phyloP scores from a whole-genome alignment of 768 basidiomycete genomes.

The Amyloporia xantha region DNA sequence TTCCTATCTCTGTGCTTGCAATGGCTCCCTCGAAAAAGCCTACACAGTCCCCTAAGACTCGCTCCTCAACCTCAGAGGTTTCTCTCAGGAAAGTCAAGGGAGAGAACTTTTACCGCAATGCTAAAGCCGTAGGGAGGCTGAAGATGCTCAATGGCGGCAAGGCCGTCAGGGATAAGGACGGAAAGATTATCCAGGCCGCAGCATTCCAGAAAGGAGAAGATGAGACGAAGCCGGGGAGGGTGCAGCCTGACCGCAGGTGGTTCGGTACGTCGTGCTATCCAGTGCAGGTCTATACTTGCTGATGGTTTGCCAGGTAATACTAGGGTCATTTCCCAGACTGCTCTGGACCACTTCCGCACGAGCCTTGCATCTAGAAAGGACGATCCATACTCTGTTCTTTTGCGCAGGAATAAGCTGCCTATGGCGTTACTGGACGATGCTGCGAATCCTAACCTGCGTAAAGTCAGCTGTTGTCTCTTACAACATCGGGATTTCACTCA shows the following conservation, averaged over 20 bases:
- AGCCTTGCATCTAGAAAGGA: conserved; percentile 78
- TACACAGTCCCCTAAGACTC: conserved; percentile 15
- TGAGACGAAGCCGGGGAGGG: conserved; percentile 82
- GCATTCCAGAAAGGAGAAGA: conserved; percentile 95
- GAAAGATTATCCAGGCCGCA: conserved; percentile 89
- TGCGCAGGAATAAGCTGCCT: conserved; percentile 92
- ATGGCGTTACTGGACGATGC: conserved; percentile 95
- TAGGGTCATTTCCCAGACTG: conserved; percentile 94
- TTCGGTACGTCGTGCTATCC: conserved; percentile 61
- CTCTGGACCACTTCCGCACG: conserved; percentile 92
- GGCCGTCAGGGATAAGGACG: conserved; percentile 83
- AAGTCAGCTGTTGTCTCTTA: conserved; percentile 36
- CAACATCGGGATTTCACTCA: neutral
- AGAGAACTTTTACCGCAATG: conserved; percentile 98
- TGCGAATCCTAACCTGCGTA: conserved; percentile 69
- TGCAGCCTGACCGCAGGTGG: conserved; percentile 95
- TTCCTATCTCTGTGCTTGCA: no score
- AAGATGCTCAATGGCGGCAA: conserved; percentile 95
- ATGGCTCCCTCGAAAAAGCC: conserved; percentile 31
- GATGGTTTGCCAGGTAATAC: conserved; percentile 67
- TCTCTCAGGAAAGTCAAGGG: conserved; percentile 74
- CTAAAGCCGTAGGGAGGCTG: conserved; percentile 73
- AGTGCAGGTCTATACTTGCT: neutral
- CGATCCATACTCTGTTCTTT: conserved; percentile 93
- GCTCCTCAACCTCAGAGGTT: conserved; percentile 36